phyloP scores from a whole-genome alignment of 2,329 filamentous ascomycete genomes.

The Fusarium temperatum region DNA sequence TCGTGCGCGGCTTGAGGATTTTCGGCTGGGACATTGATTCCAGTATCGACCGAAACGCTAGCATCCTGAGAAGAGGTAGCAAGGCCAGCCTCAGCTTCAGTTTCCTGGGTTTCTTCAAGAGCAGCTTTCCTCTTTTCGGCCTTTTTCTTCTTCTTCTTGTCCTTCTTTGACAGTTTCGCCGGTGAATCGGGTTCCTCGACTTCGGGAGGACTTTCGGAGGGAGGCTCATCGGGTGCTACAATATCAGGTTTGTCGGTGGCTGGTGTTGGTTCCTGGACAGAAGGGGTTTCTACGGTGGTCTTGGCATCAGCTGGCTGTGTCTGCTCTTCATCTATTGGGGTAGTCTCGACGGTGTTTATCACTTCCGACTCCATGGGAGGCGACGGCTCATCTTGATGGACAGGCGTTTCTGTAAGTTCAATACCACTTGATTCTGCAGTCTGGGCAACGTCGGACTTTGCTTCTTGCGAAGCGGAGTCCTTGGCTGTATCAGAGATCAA shows the following conservation, averaged over 20 bases:
- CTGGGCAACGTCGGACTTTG: not conserved
- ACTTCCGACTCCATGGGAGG: conserved; percentile 25
- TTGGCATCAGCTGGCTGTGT: conserved; percentile 40
- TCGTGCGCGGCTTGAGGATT: conserved; percentile 16
- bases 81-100: conserved; percentile 28
- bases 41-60: conserved; percentile 14
- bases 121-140: conserved; percentile 45
- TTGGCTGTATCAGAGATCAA: not conserved
- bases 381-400: conserved; percentile 10
- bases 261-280: conserved; percentile 29
- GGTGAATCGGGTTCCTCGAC: conserved; percentile 35
- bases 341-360: conserved; percentile 15
- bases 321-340: conserved; percentile 35
- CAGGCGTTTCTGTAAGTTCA: conserved; percentile 7
- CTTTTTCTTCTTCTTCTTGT: conserved; percentile 45
- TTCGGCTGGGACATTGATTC: conserved; percentile 19
- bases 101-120: conserved; percentile 31
- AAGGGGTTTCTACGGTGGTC: conserved; percentile 31
- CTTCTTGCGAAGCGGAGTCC: conserved; percentile 3
- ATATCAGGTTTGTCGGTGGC: conserved; percentile 21
- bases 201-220: conserved; percentile 17
- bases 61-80: conserved; percentile 23
- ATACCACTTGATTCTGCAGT: conserved; percentile 1
- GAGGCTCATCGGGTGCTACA: conserved; percentile 13
- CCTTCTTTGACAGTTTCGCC: conserved; percentile 47